Conservation (phyloP, 495 filamentous ascomycete genomes). For the Neurospora pannonica region DNA sequence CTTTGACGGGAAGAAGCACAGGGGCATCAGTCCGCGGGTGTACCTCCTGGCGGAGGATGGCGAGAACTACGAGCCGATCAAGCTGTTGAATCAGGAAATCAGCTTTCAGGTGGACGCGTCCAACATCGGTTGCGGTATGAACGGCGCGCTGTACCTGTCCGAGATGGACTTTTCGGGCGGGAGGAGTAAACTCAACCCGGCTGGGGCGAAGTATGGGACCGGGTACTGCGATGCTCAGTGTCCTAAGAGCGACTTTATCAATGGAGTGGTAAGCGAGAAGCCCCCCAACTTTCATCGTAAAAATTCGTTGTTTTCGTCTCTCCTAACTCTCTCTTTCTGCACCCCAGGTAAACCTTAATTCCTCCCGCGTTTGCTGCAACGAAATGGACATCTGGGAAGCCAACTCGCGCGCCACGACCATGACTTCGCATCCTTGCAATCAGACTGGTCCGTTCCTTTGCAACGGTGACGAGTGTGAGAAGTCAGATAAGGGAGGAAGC, state of each 20-base stretch:
- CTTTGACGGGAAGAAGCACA: constrained; percentile 17
- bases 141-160: constrained; percentile 57
- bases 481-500: constrained; percentile 12
- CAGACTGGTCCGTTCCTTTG: constrained; percentile 38
- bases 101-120: constrained; percentile 56
- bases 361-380: constrained; percentile 45
- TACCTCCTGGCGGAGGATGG: constrained; percentile 49
- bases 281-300: background rate
- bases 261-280: constrained; percentile 37
- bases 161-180: constrained; percentile 53
- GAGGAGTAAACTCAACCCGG: constrained; percentile 44
- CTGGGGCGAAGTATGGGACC: constrained; percentile 55
- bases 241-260: constrained; percentile 43
- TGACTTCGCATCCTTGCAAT: constrained; percentile 51
- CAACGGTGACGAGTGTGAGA: constrained; percentile 34
- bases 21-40: constrained; percentile 41
- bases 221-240: constrained; percentile 68
- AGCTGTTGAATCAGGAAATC: constrained; percentile 50
- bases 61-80: constrained; percentile 50
- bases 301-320: background rate
- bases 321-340: background rate
- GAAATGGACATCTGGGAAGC: constrained; percentile 60
- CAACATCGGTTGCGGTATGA: constrained; percentile 54
- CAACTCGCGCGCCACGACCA: constrained; percentile 45
- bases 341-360: constrained; percentile 36